A percentile compares a stretch with the other conserved stretches of the same genome.
These are phyloP conservation scores for Fomitopsis palustris DNA, from an alignment of 1,284 basidiomycete species.

Conservation along the genomic window DNA sequence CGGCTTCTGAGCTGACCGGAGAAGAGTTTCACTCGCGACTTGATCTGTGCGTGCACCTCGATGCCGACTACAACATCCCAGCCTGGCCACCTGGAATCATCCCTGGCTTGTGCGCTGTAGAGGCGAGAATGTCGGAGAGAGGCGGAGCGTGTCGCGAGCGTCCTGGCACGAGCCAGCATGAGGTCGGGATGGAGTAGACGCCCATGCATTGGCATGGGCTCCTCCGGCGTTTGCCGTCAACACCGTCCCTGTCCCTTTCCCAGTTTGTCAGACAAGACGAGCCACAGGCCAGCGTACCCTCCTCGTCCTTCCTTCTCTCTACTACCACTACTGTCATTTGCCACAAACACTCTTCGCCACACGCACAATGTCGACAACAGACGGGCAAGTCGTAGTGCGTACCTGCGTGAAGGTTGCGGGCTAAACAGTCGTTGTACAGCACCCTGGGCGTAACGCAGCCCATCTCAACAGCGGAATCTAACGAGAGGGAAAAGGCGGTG, in stretches of 20 bases:
- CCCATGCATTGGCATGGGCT: background rate
- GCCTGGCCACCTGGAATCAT: constrained; percentile 49
- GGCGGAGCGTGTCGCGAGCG: constrained; percentile 6
- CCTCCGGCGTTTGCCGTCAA: constrained; percentile 8
- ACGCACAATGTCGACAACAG: constrained; percentile 10
- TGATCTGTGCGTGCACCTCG: constrained; percentile 94
- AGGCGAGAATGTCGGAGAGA: constrained; percentile 13
- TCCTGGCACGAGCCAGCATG: constrained; percentile 22
- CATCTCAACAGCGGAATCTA: constrained; percentile 80
- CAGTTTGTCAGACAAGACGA: constrained; percentile 10
- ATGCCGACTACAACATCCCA: constrained; percentile 92
- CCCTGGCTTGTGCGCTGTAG: constrained; percentile 12
- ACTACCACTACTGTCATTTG: background rate
- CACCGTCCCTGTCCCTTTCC: constrained; percentile 5
- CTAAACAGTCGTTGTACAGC: constrained; percentile 31
- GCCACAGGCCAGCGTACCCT: background rate
- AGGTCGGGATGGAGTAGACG: constrained; percentile 2
- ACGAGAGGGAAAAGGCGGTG: constrained; percentile 73
- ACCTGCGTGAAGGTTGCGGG: background rate
- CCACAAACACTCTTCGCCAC: background rate
- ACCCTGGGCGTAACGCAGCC: constrained; percentile 86
- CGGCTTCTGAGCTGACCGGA: constrained; percentile 54
- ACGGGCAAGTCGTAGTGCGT: constrained; percentile 13
- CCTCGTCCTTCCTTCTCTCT: background rate
- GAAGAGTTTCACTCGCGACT: constrained; percentile 86